A percentile compares a stretch with the other conserved stretches of the same genome.
Conservation (phyloP, 768 basidiomycete species). For the Panellus pusillus region DNA sequence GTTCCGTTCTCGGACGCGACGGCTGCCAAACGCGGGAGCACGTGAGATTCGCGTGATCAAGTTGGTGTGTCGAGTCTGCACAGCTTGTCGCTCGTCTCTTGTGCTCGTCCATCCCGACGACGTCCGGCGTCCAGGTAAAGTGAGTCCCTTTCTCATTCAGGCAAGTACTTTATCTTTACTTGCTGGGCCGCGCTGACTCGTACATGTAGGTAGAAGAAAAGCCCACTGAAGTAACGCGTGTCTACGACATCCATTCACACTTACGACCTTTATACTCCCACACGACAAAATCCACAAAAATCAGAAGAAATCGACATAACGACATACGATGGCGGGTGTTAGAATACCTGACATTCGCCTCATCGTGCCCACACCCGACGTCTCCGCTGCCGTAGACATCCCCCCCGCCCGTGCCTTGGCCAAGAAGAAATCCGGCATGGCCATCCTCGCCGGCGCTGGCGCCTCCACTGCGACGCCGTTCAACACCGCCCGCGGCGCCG, state of each 20-base stretch:
- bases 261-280: too few species aligned
- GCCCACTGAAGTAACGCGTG: conserved; percentile 3
- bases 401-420: conserved; percentile 23
- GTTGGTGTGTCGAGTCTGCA: too few species aligned
- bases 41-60: too few species aligned
- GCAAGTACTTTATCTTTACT: neutral
- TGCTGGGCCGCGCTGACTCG: neutral
- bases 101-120: too few species aligned
- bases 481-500: conserved; percentile 18
- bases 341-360: conserved; percentile 47
- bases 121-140: too few species aligned
- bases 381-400: conserved; percentile 30
- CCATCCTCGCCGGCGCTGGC: conserved; percentile 37
- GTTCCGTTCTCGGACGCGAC: too few species aligned
- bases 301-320: neutral
- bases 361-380: conserved; percentile 49
- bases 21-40: too few species aligned
- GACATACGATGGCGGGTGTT: conserved; percentile 1
- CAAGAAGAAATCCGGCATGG: conserved; percentile 52
- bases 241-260: conserved; percentile 1
- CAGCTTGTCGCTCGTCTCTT: too few species aligned
- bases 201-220: neutral
- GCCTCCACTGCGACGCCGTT: conserved; percentile 22
- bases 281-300: neutral
- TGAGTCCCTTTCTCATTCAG: too few species aligned